Percentiles rank a stretch among this genome's conserved stretches.
Evolutionary conservation across 2,329 filamentous ascomycete genomes (phyloP).

Genomic region (Cryphonectria nitschkei): DNA sequence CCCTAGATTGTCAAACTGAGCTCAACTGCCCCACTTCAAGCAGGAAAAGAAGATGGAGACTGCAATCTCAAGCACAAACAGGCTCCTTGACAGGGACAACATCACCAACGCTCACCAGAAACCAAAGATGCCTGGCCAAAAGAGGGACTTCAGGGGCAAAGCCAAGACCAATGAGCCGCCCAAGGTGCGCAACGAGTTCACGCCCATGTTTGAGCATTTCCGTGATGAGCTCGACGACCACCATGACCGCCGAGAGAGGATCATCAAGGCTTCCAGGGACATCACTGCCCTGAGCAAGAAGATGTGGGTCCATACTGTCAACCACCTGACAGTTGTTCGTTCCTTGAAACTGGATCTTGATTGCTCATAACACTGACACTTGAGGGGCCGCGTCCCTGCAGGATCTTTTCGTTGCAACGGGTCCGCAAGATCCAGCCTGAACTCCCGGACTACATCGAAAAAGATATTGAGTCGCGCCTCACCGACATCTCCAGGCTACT

Average conservation of each 20-base stretch:
- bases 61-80: neutral
- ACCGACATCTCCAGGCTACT: slow-evolving; percentile 74
- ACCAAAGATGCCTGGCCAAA: slow-evolving; percentile 48
- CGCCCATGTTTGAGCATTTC: slow-evolving; percentile 83
- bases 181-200: slow-evolving; percentile 50
- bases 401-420: slow-evolving; percentile 83
- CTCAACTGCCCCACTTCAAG: neutral
- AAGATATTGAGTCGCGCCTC: slow-evolving; percentile 71
- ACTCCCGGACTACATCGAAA: slow-evolving; percentile 69
- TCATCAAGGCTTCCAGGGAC: slow-evolving; percentile 89
- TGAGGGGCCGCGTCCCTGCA: slow-evolving; percentile 39
- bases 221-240: slow-evolving; percentile 90
- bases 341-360: neutral
- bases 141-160: slow-evolving; percentile 59
- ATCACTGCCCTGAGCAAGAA: slow-evolving; percentile 96
- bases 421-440: slow-evolving; percentile 65
- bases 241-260: slow-evolving; percentile 86
- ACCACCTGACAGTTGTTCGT: neutral
- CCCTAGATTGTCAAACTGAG: neutral
- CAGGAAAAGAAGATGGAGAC: neutral
- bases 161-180: slow-evolving; percentile 42
- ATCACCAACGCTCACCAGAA: slow-evolving; percentile 1
- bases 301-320: slow-evolving; percentile 63
- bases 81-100: neutral
- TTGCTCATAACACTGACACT: slow-evolving; percentile 13